Percentiles rank a stretch among this genome's conserved stretches.
These are phyloP conservation scores for Candida arabinofermentans DNA, from an alignment of 805 yeast genomes.

Conservation along the genomic window DNA sequence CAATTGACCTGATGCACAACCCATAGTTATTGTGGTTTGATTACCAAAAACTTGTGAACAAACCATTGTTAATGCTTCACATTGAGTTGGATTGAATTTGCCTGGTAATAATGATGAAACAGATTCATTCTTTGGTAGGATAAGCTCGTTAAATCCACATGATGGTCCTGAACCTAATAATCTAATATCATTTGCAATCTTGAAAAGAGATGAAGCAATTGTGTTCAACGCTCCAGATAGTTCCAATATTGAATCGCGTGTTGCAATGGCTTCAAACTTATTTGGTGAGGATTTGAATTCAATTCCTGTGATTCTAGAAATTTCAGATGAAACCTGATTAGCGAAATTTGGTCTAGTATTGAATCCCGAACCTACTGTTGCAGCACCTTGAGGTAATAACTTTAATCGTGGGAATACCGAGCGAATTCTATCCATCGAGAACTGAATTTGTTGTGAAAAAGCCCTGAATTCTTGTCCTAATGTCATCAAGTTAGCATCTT, in stretches of 20 bases:
- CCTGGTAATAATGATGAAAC: conserved; percentile 99
- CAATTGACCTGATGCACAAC: conserved; percentile 97
- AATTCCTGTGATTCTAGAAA: conserved; percentile 79
- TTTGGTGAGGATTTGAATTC: conserved; percentile 92
- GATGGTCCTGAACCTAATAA: conserved; percentile 98
- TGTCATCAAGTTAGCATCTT: conserved; percentile 96
- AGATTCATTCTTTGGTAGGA: conserved; percentile 95
- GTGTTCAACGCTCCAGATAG: conserved; percentile 96
- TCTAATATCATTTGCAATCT: conserved; percentile 95
- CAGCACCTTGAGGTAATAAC: conserved; percentile 95
- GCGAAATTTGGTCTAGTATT: conserved; percentile 90
- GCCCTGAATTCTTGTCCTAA: conserved; percentile 97
- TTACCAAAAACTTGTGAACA: conserved; percentile 96
- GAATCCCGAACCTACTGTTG: conserved; percentile 97
- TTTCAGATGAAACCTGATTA: conserved; percentile 75
- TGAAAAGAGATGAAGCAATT: conserved; percentile 84
- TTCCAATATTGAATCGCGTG: conserved; percentile 96
- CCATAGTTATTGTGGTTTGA: conserved; percentile 87
- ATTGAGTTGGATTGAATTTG: conserved; percentile 97
- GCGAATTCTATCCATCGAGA: conserved; percentile 84
- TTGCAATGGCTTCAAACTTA: conserved; percentile 97
- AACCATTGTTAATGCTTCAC: conserved; percentile 97
- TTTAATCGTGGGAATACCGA: conserved; percentile 66
- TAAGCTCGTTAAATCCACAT: conserved; percentile 95
- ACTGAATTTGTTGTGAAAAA: conserved; percentile 84